phyloP scores from a whole-genome alignment of 192 early-diverging fungal species.

The Coemansia sp. region DNA sequence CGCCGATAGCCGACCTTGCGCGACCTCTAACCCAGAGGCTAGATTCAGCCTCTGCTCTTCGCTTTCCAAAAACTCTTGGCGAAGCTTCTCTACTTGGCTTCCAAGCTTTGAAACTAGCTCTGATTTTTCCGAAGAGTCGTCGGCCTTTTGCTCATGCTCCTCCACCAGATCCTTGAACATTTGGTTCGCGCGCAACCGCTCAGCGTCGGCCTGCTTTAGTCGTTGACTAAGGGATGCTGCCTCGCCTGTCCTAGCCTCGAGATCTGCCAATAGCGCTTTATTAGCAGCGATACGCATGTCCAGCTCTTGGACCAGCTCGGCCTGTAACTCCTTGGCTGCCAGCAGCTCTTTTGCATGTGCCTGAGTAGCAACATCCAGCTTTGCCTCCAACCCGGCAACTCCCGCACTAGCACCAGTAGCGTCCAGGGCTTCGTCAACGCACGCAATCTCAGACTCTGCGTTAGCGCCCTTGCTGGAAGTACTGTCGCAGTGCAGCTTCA shows the following conservation, averaged over 20 bases:
- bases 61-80: conserved; percentile 21
- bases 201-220: conserved; percentile 17
- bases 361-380: conserved; percentile 5
- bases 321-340: background rate
- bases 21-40: conserved; percentile 9
- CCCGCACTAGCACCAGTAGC: background rate
- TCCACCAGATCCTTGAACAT: conserved; percentile 25
- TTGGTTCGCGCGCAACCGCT: conserved; percentile 17
- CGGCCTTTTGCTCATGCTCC: conserved; percentile 19
- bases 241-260: conserved; percentile 20
- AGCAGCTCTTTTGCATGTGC: conserved; percentile 12
- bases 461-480: background rate
- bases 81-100: conserved; percentile 31
- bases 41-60: conserved; percentile 16
- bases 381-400: conserved; percentile 20
- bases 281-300: conserved; percentile 7
- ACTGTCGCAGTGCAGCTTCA: conserved; percentile 5
- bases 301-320: conserved; percentile 9
- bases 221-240: conserved; percentile 15
- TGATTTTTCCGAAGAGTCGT: conserved; percentile 12
- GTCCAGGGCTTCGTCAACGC: background rate
- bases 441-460: background rate
- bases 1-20: background rate
- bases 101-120: conserved; percentile 13
- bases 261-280: conserved; percentile 19